Evolutionary conservation across 1,284 basidiomycete genomes (phyloP).

Genomic region (Moesziomyces aphidis): DNA sequence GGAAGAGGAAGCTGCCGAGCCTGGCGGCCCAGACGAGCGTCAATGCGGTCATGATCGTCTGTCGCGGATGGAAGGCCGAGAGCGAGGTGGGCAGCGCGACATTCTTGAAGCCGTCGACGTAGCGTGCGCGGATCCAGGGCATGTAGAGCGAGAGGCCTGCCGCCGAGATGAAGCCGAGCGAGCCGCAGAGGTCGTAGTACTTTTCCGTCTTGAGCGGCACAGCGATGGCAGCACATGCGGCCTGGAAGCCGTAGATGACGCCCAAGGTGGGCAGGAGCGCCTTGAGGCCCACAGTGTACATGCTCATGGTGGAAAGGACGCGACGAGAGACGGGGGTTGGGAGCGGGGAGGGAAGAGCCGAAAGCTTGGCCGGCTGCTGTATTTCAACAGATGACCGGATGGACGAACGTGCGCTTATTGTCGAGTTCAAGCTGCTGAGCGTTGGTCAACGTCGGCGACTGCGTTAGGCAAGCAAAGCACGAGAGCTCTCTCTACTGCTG

Average conservation of each 20-base stretch:
- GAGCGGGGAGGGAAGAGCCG: neutral
- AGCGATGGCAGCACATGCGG: slow-evolving; percentile 45
- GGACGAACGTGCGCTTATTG: no score
- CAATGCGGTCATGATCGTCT: slow-evolving; percentile 74
- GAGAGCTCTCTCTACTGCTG: neutral
- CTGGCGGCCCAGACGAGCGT: slow-evolving; percentile 75
- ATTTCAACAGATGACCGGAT: no score
- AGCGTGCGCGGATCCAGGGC: slow-evolving; percentile 43
- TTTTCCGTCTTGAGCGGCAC: slow-evolving; percentile 55
- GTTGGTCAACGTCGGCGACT: no score
- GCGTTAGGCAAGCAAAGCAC: slow-evolving; percentile 9
- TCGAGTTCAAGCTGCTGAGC: no score
- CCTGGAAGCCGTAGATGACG: slow-evolving; percentile 58
- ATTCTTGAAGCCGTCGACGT: slow-evolving; percentile 44
- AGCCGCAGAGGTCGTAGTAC: slow-evolving; percentile 70
- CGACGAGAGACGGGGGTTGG: neutral
- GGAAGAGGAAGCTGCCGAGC: slow-evolving; percentile 76
- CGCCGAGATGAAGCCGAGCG: slow-evolving; percentile 77
- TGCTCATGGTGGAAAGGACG: slow-evolving; percentile 23
- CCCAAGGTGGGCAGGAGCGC: slow-evolving; percentile 51
- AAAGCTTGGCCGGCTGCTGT: no score
- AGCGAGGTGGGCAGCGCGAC: slow-evolving; percentile 37
- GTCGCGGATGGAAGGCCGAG: slow-evolving; percentile 74
- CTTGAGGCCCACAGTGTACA: slow-evolving; percentile 51
- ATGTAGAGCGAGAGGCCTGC: slow-evolving; percentile 76